Percentiles rank a stretch among this genome's conserved stretches.
These are phyloP conservation scores for Carex parvula DNA, from an alignment of 176 grass and related monocot genomes.

Conservation along the genomic window DNA sequence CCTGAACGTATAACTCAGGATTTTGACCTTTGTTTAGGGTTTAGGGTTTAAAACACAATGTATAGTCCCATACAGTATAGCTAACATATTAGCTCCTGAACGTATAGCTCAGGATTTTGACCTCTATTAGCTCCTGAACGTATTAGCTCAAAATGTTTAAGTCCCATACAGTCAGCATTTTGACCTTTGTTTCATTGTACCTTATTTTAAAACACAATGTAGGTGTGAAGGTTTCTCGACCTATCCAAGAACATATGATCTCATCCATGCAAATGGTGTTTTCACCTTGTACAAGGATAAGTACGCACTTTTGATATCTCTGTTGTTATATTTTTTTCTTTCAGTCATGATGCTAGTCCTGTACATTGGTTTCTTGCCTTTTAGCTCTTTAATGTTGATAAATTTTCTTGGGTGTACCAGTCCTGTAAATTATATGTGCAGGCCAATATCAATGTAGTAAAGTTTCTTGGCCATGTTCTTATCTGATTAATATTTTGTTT, in stretches of 20 bases:
- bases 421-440: background rate
- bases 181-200: background rate
- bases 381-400: background rate
- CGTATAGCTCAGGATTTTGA: no score
- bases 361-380: background rate
- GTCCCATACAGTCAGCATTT: background rate
- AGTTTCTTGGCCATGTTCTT: slow-evolving; percentile 8
- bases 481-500: background rate
- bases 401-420: background rate
- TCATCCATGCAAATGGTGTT: slow-evolving; percentile 66
- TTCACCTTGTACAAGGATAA: slow-evolving; percentile 73
- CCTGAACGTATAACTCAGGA: no score
- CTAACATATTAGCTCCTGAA: no score
- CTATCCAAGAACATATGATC: slow-evolving; percentile 85
- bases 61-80: no score
- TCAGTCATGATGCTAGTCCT: background rate
- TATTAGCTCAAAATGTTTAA: background rate
- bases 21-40: no score
- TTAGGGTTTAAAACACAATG: no score
- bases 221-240: slow-evolving; percentile 94
- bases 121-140: no score
- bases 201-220: slow-evolving; percentile 5
- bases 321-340: background rate
- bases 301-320: slow-evolving; percentile 33
- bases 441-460: background rate